Base-by-base conservation (phyloP, 352 stramenopile species). In the Labyrinthula sp. region DNA sequence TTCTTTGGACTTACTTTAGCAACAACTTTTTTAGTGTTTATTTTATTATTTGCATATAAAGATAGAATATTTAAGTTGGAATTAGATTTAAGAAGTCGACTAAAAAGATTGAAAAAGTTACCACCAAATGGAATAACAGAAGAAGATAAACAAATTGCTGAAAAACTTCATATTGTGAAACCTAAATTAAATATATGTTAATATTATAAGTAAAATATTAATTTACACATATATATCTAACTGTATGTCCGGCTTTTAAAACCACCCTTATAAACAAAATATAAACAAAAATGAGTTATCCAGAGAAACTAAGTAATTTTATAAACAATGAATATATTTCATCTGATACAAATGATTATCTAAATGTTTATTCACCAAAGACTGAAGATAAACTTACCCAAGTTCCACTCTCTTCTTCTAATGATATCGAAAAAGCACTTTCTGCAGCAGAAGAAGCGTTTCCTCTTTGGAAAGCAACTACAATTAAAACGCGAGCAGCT, bases 401-500 rank as follows among this genome's bases (percentile, higher is more conserved):
- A 26, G 74, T 78, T 14, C 75, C 68, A 17, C 17, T 93, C 12
- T 93, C 79, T 18, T 68, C 45, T 17, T 26, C 62, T 1, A 31
- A 47, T 1, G 83, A 95, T 56, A 80, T 95, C 12, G 54, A 80
- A 7, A 30, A 50, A 0, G 85, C 85, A 14, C 75, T 94, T 3
- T 45, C 56, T 1, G 58, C 57, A 2, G 82, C 70, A 24, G 61
- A 77, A 35, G 58, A 60, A 5, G 82, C 84, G n/a, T 89, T 94
- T 40, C 50, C 59, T 1, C 47, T 64, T 22, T 95, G 86, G 86
- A 80, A 68, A 27, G 59, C 58, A 1, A 61, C 84, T 26, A 95
- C 86, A 0, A 70, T 90, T 49, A 95, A 97, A 66, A 61, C 78
- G 3, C 77, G 88, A 22, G 79, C 85, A 1, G 75, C 67, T n/a